Evolutionary conservation across 1,284 basidiomycete genomes (phyloP).

Genomic region (Mycosarcoma maydis): DNA sequence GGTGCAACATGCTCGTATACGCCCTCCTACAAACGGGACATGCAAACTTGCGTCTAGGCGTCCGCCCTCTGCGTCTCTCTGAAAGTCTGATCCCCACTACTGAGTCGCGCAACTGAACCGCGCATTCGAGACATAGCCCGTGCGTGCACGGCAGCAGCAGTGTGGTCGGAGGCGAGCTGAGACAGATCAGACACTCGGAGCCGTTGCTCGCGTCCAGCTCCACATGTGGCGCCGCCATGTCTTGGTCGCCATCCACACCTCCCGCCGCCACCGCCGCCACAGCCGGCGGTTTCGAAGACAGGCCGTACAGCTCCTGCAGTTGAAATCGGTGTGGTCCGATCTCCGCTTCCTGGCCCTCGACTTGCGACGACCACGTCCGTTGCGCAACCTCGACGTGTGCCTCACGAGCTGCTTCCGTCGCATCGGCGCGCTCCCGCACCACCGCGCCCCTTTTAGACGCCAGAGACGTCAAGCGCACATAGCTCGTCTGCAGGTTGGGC

Average conservation of each 20-base stretch:
- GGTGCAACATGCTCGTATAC: conserved; percentile 55
- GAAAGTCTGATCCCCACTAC: conserved; percentile 53
- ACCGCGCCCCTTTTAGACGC: conserved; percentile 24
- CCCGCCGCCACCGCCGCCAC: conserved; percentile 21
- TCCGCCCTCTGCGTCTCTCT: conserved; percentile 59
- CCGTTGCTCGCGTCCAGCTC: conserved; percentile 47
- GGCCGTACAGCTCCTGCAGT: conserved; percentile 64
- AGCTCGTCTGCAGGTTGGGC: conserved; percentile 61
- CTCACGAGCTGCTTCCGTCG: not conserved
- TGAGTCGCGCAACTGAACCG: conserved; percentile 60
- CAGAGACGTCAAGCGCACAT: conserved; percentile 52
- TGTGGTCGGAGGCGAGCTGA: conserved; percentile 58
- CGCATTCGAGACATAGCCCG: conserved; percentile 64
- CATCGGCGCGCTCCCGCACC: conserved; percentile 11
- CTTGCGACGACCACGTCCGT: conserved; percentile 50
- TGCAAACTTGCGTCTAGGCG: conserved; percentile 57
- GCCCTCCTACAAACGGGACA: conserved; percentile 64
- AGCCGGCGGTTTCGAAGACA: conserved; percentile 52
- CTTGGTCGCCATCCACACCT: conserved; percentile 29
- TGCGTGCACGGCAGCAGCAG: conserved; percentile 65
- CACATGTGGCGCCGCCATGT: conserved; percentile 10
- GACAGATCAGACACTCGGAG: conserved; percentile 63
- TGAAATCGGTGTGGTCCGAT: conserved; percentile 63
- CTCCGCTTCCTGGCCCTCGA: conserved; percentile 62
- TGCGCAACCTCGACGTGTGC: not conserved